Evolutionary conservation across 371 early-diverging fungal genomes (phyloP), one percentile per base, ranked within the genome.

Genomic region (Mortierella sp.): DNA sequence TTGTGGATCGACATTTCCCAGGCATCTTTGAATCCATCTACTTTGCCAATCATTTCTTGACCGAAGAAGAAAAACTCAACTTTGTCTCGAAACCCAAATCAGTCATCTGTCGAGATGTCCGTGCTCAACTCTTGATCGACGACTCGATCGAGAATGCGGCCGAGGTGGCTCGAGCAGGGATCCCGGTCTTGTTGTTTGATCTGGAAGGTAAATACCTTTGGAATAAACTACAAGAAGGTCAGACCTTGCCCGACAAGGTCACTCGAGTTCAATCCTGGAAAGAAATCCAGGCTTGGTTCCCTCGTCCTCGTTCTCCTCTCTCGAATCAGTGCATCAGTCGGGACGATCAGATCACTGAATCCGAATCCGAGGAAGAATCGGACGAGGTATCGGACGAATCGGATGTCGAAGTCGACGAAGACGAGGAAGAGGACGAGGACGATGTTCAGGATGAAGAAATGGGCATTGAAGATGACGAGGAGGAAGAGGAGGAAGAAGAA

Each of bases 1-100:
- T 85, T 72, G 83, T 85, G 18, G 85, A 87, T 47, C 80, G 72
- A 53, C 84, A 84, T 45, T 87, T 81, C 66, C 83, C 85, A 52
- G 81, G 85, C 18, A 82, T 86, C 45, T 87, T 87, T 72, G 87
- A 85, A 48, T 83, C 84, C 25, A 85, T 85, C 46, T 85, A 87
- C 57, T 85, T 87, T 60, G 85, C 85, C 44, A 87, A 85, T 53
- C 71, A 84, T 52, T 72, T 75, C 50, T 47, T 87, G 46, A 80
- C 87, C 11, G 82, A 83, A 57, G 68, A 75, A 50, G 85, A 87
- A 28, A 81, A 79, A 51, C 50, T 79, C 9, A 83, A 82, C 14
- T 83, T 82, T 44, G 68, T 84, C 48, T 83, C 84, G 19, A 85
- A 87, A 57, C 81, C 84, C 21, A 87, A 87, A 48, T 82, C 85